These are phyloP conservation scores for Malassezia nana DNA, from an alignment of 1,284 basidiomycete species.

Conservation along the genomic window DNA sequence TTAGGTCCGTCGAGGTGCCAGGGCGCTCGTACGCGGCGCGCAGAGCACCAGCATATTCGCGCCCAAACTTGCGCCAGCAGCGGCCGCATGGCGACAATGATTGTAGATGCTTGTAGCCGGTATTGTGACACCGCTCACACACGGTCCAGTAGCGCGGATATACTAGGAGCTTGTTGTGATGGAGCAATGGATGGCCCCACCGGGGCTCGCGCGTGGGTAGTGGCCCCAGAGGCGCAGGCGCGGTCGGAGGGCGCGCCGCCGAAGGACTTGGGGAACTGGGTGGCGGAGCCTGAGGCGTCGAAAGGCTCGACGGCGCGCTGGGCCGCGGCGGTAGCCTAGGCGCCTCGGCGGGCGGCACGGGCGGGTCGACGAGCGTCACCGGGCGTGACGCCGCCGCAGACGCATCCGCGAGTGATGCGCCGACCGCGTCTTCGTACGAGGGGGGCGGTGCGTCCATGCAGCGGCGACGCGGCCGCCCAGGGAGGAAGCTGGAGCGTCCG, in stretches of 20 bases:
- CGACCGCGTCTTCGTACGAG: slow-evolving; percentile 7
- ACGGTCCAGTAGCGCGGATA: slow-evolving; percentile 7
- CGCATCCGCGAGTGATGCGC: background rate
- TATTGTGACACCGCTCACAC: slow-evolving; percentile 15
- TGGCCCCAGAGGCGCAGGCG: background rate
- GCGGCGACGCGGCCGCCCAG: background rate
- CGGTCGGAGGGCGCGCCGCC: background rate
- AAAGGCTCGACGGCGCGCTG: too few relatives aligned
- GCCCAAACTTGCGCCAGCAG: slow-evolving; percentile 19
- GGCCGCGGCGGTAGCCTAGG: too few relatives aligned
- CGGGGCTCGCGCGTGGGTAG: background rate
- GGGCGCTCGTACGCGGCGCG: slow-evolving; percentile 9
- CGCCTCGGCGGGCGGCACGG: too few relatives aligned
- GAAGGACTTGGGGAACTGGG: background rate
- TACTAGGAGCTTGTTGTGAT: slow-evolving; percentile 13
- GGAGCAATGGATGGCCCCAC: slow-evolving; percentile 11
- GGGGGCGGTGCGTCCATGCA: slow-evolving; percentile 8
- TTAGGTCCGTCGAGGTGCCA: background rate
- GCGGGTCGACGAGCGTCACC: too few relatives aligned
- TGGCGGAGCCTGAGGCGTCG: background rate
- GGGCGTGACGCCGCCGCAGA: too few relatives aligned
- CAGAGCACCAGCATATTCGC: slow-evolving; percentile 3
- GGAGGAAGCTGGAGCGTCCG: background rate
- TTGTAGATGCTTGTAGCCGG: slow-evolving; percentile 14
- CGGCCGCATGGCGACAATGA: slow-evolving; percentile 5